Evolutionary conservation across 495 filamentous ascomycete species (phyloP).

Genomic region (Trichoderma asperelloides): DNA sequence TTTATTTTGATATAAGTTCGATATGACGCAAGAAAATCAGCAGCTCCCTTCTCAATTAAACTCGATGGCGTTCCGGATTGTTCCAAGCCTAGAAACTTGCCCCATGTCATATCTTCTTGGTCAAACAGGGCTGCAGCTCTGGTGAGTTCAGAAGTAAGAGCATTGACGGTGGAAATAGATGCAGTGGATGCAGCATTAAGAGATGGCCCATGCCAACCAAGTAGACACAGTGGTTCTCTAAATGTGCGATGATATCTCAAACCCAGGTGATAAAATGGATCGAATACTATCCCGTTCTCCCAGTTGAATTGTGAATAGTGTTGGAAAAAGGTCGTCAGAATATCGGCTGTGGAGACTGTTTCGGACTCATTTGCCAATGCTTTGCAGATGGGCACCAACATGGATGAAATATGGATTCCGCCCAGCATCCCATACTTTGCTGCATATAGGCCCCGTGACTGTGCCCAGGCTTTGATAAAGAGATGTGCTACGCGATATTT

Average conservation of each 20-base stretch:
- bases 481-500: constrained; percentile 44
- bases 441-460: constrained; percentile 45
- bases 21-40: constrained; percentile 36
- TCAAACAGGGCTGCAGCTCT: constrained; percentile 30
- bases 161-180: constrained; percentile 35
- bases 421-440: constrained; percentile 49
- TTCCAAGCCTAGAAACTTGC: constrained; percentile 23
- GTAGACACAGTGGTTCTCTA: constrained; percentile 47
- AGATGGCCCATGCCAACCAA: constrained; percentile 43
- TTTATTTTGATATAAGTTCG: constrained; percentile 43
- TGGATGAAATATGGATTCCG: constrained; percentile 48
- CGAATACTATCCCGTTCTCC: constrained; percentile 37
- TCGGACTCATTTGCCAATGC: constrained; percentile 22
- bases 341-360: constrained; percentile 26
- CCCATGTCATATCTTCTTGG: constrained; percentile 29
- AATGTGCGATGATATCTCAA: constrained; percentile 38
- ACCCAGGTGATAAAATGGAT: constrained; percentile 38
- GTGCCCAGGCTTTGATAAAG: constrained; percentile 46
- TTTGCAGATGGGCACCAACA: constrained; percentile 46
- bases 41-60: constrained; percentile 13
- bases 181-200: constrained; percentile 45
- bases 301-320: constrained; percentile 50
- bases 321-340: constrained; percentile 45
- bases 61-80: constrained; percentile 9
- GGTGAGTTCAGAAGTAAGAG: constrained; percentile 40